These are phyloP conservation scores for Saccharomyces mikatae DNA, from an alignment of 805 yeast species.

Conservation along the genomic window DNA sequence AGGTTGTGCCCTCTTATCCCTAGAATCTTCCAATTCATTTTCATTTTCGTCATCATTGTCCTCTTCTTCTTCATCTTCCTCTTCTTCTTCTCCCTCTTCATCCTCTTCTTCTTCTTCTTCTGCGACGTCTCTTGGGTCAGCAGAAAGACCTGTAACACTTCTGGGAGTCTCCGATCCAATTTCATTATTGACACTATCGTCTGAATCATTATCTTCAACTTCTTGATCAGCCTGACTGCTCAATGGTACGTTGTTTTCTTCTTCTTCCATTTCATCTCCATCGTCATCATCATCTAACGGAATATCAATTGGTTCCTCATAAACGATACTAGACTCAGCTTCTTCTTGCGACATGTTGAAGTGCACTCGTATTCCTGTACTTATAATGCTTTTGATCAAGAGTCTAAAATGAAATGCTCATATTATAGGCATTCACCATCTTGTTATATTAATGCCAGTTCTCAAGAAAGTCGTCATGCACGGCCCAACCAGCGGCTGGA, in stretches of 20 bases:
- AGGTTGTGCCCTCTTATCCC: constrained; percentile 1
- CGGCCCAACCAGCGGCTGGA: background rate
- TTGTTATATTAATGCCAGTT: background rate
- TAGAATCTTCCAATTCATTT: background rate
- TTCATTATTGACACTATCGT: background rate
- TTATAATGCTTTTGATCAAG: background rate
- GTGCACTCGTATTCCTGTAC: background rate
- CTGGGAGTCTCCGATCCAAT: background rate
- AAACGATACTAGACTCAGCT: constrained; percentile 9
- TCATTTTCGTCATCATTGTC: background rate
- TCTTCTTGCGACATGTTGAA: constrained; percentile 6
- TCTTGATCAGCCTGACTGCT: constrained; percentile 5
- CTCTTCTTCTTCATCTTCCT: constrained; percentile 5
- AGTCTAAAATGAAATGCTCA: background rate
- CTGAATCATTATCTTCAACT: constrained; percentile 6
- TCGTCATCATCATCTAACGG: constrained; percentile 12
- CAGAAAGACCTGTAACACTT: constrained; percentile 2
- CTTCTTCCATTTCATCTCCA: constrained; percentile 2
- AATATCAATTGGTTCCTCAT: constrained; percentile 20
- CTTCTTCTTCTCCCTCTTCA: constrained; percentile 5
- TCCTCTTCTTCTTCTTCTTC: constrained; percentile 4
- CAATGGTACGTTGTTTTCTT: background rate
- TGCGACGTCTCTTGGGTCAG: constrained; percentile 1
- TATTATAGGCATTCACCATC: background rate
- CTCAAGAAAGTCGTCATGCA: background rate